Evolutionary conservation across 345 rosid species (phyloP), one percentile per base, ranked within the genome.

Genomic region (Psidium guajava): DNA sequence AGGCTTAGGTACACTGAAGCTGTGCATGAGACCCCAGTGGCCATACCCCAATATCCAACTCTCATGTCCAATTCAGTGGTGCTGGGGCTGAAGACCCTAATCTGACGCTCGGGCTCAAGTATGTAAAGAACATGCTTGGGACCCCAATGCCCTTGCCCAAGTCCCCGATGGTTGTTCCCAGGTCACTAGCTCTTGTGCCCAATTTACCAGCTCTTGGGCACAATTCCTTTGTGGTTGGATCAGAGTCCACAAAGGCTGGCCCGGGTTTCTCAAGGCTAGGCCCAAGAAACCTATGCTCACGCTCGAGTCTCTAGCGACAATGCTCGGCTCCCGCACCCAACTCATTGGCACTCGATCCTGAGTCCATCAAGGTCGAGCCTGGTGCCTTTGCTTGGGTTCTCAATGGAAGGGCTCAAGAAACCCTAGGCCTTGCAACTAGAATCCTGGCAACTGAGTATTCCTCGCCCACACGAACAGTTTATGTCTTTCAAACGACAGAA

Each of bases 251-350:
- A 28, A 16, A 64, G 44, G 1, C 22, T 16, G 40, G 75, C 6
- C 42, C 1, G 0, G 0, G 3, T 64, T 32, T 64, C 42, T 64
- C 0, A 1, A 28, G 21, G 11, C 18, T 27, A 61, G 22, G 9
- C 42, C 21, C 8, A 61, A 28, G 5, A 28, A 14, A 5, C 2
- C 1, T n/a, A 0, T n/a, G 16, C 69, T n/a, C 4, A 3, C 21
- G 24, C 24, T 20, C 4, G 8, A 1, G 57, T 54, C 57, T 7
- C 11, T 9, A 3, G 1, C 0, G 57, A 24, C 7, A 20, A 9
- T 55, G 58, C n/a, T 55, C 1, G 25, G 6, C 25, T 55, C 25
- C 11, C 2, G 3, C 8, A 3, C 13, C 27, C 27, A 8, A 8
- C 27, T 10, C n/a, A 56, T 2, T 5, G 1, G n/a, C 13, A 8